Evolutionary conservation across 306 rosid genomes (phyloP).

Genomic region (Quercus berberidifolia): DNA sequence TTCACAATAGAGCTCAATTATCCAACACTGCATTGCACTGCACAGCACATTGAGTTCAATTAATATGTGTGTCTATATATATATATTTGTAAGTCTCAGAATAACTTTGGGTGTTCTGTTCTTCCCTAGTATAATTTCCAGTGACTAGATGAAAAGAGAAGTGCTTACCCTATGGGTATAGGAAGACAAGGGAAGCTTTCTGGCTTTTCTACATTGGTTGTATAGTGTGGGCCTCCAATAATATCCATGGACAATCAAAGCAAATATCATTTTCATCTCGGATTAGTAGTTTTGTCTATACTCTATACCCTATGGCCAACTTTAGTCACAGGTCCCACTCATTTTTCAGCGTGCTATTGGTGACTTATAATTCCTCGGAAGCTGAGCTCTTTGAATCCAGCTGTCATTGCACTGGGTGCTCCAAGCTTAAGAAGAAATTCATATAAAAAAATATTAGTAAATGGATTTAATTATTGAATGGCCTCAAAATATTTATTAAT

Average conservation of each 20-base stretch:
- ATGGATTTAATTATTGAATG: too few species aligned
- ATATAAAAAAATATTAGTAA: neutral
- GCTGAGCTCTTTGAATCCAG: constrained; percentile 14
- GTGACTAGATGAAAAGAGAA: too few species aligned
- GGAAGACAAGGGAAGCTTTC: neutral
- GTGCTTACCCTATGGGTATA: too few species aligned
- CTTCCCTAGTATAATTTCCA: too few species aligned
- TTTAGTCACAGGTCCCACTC: neutral
- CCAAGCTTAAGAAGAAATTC: neutral
- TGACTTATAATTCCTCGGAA: neutral
- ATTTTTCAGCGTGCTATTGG: neutral
- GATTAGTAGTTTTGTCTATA: neutral
- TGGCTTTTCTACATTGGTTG: neutral
- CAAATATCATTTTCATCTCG: neutral
- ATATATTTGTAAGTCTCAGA: too few species aligned
- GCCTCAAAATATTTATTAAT: too few species aligned
- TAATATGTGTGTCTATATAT: too few species aligned
- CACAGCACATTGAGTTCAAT: too few species aligned
- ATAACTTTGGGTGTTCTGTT: too few species aligned
- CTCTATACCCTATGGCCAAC: neutral
- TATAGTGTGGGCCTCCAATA: neutral
- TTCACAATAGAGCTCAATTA: too few species aligned
- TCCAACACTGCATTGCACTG: too few species aligned
- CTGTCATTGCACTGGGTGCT: neutral
- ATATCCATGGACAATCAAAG: neutral